These are phyloP conservation scores for Candida maesae DNA, from an alignment of 805 yeast species.

Conservation along the genomic window DNA sequence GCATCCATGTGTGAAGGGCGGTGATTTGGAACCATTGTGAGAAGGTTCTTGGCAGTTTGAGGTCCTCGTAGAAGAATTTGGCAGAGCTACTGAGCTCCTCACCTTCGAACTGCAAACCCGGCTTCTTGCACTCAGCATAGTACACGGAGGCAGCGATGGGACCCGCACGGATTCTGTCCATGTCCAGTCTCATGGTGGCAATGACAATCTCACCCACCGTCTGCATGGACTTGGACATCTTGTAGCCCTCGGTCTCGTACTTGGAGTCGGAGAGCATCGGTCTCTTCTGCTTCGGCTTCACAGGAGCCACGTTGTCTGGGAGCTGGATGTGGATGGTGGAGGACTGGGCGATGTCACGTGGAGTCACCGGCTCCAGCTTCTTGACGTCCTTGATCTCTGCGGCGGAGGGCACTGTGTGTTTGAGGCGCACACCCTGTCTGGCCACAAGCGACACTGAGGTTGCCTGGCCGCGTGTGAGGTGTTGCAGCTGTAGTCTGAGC, in stretches of 20 bases:
- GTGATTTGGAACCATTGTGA: slow-evolving; percentile 97
- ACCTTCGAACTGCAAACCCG: slow-evolving; percentile 73
- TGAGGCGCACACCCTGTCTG: slow-evolving; percentile 9
- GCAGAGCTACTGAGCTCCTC: slow-evolving; percentile 73
- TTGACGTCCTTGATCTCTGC: slow-evolving; percentile 10
- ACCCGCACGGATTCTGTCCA: slow-evolving; percentile 91
- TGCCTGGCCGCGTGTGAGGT: slow-evolving; percentile 5
- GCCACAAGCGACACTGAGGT: background rate
- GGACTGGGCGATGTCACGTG: slow-evolving; percentile 25
- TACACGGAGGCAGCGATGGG: slow-evolving; percentile 90
- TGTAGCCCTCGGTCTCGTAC: slow-evolving; percentile 34
- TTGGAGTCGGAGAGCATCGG: slow-evolving; percentile 35
- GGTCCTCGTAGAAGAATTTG: slow-evolving; percentile 76
- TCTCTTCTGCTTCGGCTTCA: slow-evolving; percentile 31
- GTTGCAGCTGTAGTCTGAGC: slow-evolving; percentile 10
- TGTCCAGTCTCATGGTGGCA: slow-evolving; percentile 64
- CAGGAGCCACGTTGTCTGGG: slow-evolving; percentile 31
- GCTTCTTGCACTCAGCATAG: slow-evolving; percentile 81
- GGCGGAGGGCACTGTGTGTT: slow-evolving; percentile 8
- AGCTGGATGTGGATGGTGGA: slow-evolving; percentile 23
- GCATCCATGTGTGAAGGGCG: slow-evolving; percentile 86
- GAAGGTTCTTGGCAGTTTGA: slow-evolving; percentile 80
- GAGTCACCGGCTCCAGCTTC: slow-evolving; percentile 16
- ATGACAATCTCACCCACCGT: slow-evolving; percentile 64
- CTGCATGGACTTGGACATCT: slow-evolving; percentile 47